Evolutionary conservation across 2,329 filamentous ascomycete genomes (phyloP).

Genomic region (Aspergillus floridensis): DNA sequence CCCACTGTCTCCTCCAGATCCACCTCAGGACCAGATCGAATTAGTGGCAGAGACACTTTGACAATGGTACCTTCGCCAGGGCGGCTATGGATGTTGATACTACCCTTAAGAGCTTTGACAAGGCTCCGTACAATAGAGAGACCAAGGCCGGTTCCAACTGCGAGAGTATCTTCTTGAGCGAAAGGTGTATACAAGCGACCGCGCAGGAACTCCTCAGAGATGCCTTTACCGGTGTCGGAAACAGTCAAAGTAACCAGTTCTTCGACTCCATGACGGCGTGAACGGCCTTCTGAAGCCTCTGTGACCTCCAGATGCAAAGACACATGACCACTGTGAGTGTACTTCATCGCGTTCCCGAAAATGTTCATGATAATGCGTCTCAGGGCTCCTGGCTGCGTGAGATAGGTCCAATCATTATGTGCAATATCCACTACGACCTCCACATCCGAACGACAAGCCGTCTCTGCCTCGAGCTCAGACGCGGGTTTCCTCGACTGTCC

Average conservation of each 20-base stretch:
- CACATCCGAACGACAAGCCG: constrained; percentile 29
- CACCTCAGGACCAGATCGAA: constrained; percentile 25
- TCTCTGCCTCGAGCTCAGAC: not conserved
- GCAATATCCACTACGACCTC: constrained; percentile 55
- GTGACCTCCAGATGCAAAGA: constrained; percentile 41
- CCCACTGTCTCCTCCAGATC: constrained; percentile 14
- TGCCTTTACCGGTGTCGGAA: constrained; percentile 64
- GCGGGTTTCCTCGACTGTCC: constrained; percentile 1
- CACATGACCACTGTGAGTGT: constrained; percentile 55
- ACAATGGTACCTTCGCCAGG: constrained; percentile 56
- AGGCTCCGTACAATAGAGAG: constrained; percentile 63
- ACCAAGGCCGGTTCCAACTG: constrained; percentile 53
- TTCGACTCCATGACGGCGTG: constrained; percentile 31
- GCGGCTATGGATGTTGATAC: constrained; percentile 56
- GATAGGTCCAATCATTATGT: constrained; percentile 52
- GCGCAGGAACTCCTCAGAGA: constrained; percentile 60
- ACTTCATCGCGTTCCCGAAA: constrained; percentile 63
- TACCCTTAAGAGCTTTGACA: constrained; percentile 58
- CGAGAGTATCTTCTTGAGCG: constrained; percentile 60
- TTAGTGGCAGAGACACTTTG: constrained; percentile 48
- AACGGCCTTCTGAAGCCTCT: constrained; percentile 29
- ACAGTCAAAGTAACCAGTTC: constrained; percentile 48
- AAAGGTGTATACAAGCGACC: constrained; percentile 58
- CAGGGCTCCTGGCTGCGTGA: constrained; percentile 55
- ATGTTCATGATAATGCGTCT: constrained; percentile 61